These are phyloP conservation scores for Colletotrichum sidae DNA, from an alignment of 2,329 filamentous ascomycete species.

Conservation along the genomic window DNA sequence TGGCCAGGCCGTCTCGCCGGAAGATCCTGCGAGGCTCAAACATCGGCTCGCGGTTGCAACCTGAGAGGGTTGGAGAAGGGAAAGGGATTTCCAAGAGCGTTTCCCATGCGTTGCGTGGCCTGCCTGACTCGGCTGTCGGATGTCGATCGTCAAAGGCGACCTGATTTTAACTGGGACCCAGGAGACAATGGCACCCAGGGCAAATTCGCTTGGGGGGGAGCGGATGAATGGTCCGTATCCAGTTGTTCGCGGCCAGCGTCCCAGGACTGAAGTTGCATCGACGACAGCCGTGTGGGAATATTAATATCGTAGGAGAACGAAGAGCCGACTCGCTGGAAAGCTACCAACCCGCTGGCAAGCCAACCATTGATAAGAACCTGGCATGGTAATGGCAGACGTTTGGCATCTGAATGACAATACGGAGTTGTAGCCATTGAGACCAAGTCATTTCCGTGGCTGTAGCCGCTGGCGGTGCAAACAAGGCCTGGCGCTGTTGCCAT, in stretches of 20 bases:
- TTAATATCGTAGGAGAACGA: no score
- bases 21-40: no score
- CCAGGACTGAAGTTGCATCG: no score
- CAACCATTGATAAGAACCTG: no score
- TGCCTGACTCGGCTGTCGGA: slow-evolving; percentile 30
- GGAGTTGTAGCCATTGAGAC: neutral
- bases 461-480: neutral
- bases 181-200: slow-evolving; percentile 5
- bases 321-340: no score
- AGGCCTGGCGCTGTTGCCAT: slow-evolving; percentile 11
- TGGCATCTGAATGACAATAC: no score
- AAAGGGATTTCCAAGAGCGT: neutral
- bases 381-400: no score
- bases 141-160: slow-evolving; percentile 25
- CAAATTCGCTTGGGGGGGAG: neutral
- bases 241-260: no score
- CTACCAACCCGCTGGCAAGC: no score
- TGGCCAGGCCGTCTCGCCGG: no score
- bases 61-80: neutral
- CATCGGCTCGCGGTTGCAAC: slow-evolving; percentile 11
- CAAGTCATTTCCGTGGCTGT: neutral
- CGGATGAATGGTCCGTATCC: no score
- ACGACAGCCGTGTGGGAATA: no score
- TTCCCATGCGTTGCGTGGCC: slow-evolving; percentile 3
- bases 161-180: slow-evolving; percentile 25